These are phyloP conservation scores for Eutrema salsugineum DNA, from an alignment of 441 rosid species.

Conservation along the genomic window DNA sequence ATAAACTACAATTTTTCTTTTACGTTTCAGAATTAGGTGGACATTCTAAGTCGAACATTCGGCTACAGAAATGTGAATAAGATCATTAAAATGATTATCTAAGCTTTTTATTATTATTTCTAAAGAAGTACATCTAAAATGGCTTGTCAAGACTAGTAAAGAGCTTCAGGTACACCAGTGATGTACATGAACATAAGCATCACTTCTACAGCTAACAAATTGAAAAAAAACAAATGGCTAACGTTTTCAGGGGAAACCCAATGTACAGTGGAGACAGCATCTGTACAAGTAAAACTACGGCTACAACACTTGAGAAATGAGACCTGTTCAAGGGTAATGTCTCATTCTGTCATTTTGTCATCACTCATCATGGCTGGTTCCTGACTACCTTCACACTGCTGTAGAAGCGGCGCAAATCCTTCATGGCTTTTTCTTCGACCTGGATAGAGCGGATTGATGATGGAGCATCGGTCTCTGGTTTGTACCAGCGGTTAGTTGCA, in stretches of 20 bases:
- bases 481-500: conserved; percentile 95
- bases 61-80: not conserved
- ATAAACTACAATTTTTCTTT: too few relatives aligned
- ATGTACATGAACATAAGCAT: conserved; percentile 13
- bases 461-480: conserved; percentile 69
- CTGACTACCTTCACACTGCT: conserved; percentile 83
- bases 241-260: not conserved
- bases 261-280: conserved; percentile 23
- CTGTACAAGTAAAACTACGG: conserved; percentile 26
- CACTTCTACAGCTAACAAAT: not conserved
- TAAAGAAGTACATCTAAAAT: not conserved
- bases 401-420: conserved; percentile 88
- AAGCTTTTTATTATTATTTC: not conserved
- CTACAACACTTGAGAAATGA: conserved; percentile 25
- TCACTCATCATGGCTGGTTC: conserved; percentile 45
- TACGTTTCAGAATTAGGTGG: not conserved
- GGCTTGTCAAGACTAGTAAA: conserved; percentile 13
- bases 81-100: not conserved
- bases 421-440: conserved; percentile 96
- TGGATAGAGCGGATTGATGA: conserved; percentile 90
- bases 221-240: not conserved
- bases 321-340: not conserved
- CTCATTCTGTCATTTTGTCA: conserved; percentile 19
- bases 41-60: not conserved
- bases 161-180: conserved; percentile 23